phyloP scores from a whole-genome alignment of 164 flowering plant species.

The Amborella trichopoda region DNA sequence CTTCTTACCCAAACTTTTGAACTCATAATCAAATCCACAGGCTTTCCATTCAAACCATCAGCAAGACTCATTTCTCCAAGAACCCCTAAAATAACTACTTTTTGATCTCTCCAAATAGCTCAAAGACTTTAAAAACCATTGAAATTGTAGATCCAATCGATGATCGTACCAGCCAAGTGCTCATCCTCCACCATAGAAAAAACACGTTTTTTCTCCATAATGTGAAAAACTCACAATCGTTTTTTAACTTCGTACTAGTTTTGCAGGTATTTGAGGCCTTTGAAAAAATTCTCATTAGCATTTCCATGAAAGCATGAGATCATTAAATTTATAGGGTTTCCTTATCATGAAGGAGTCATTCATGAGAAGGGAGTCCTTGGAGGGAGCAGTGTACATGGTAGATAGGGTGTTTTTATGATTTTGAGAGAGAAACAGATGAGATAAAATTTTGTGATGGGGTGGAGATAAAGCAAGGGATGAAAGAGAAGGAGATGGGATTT shows the following conservation, averaged over 20 bases:
- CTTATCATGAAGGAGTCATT: too few relatives aligned
- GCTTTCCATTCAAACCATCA: constrained; percentile 15
- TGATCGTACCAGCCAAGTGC: not conserved
- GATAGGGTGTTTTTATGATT: too few relatives aligned
- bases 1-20: constrained; percentile 91
- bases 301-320: constrained; percentile 8
- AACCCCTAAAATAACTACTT: too few relatives aligned
- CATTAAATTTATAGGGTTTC: constrained; percentile 10
- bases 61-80: constrained; percentile 27
- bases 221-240: constrained; percentile 4
- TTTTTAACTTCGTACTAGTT: constrained; percentile 1
- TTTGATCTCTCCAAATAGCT: not conserved
- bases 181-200: constrained; percentile 18
- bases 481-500: too few relatives aligned
- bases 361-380: too few relatives aligned
- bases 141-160: not conserved
- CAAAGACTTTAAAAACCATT: not conserved
- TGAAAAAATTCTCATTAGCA: constrained; percentile 3
- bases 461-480: too few relatives aligned
- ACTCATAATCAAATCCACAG: constrained; percentile 42
- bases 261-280: too few relatives aligned
- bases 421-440: too few relatives aligned
- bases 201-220: constrained; percentile 9
- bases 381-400: too few relatives aligned
- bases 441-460: too few relatives aligned